A percentile compares a stretch with the other conserved stretches of the same genome.
phyloP scores from a whole-genome alignment of 352 stramenopile species.

The Peronospora farinosa region DNA sequence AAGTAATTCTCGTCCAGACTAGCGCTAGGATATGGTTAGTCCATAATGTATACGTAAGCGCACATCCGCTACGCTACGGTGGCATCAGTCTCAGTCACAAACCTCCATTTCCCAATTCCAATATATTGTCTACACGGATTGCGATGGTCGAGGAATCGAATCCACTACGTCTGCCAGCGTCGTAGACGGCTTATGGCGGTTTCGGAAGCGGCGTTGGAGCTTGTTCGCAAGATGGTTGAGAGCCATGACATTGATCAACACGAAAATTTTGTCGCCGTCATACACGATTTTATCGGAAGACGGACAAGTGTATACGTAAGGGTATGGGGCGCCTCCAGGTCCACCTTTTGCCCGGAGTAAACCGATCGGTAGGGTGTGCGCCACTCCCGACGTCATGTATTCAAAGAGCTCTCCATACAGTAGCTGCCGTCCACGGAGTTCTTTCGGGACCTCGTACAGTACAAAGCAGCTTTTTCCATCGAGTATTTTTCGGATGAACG shows the following conservation, averaged over 20 bases:
- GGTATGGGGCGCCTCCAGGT: slow-evolving; percentile 42
- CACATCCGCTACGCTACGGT: no score
- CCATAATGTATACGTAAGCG: no score
- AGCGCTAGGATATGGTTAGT: no score
- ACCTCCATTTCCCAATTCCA: not conserved
- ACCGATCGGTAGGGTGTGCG: slow-evolving; percentile 71
- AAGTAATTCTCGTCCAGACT: no score
- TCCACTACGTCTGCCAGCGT: slow-evolving; percentile 24
- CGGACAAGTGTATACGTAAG: slow-evolving; percentile 82
- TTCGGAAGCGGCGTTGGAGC: slow-evolving; percentile 65
- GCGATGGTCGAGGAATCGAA: slow-evolving; percentile 12
- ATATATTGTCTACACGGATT: slow-evolving; percentile 12
- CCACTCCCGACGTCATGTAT: slow-evolving; percentile 64
- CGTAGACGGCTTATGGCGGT: slow-evolving; percentile 21
- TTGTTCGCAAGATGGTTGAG: slow-evolving; percentile 74
- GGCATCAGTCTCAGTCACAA: not conserved
- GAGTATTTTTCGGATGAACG: slow-evolving; percentile 76
- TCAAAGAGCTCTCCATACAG: slow-evolving; percentile 73
- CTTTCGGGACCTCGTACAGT: slow-evolving; percentile 64
- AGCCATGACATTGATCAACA: slow-evolving; percentile 66
- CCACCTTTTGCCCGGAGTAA: slow-evolving; percentile 55
- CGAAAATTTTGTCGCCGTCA: slow-evolving; percentile 72
- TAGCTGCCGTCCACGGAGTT: slow-evolving; percentile 38
- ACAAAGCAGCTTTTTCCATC: slow-evolving; percentile 84
- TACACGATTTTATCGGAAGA: slow-evolving; percentile 54